Base-by-base conservation (phyloP, 2,329 filamentous ascomycete genomes). In the Podosphaera xanthii region DNA sequence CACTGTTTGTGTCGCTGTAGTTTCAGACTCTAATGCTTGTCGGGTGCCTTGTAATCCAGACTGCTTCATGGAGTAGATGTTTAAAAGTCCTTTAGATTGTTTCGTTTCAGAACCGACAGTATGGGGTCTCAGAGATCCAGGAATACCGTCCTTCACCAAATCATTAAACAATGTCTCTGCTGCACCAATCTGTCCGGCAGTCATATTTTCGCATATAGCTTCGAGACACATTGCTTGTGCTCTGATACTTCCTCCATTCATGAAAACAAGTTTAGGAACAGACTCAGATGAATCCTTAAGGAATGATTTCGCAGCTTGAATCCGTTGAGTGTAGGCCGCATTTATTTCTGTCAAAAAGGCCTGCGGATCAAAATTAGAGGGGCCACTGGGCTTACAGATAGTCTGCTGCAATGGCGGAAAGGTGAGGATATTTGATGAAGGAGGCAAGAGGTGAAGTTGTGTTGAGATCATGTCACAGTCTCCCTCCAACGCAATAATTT, bases 401-500 rank as follows among this genome's bases (percentile, higher is more conserved):
- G 58, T 59, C 31, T 65, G 59, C 4, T 61, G 58, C 1, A 67
- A 59, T 4, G 64, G 57, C 0, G 80, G 79, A 1, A 84, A 70
- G 42, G 82, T 73, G 33, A 82, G 68, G 44, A 83, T 75, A 60
- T 81, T 76, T 0, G 76, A 69, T 1, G 79, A 83, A 2, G 73
- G 74, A 7, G 81, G 81, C 9, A 84, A 73, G 2, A 83, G 72
- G 54, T 75, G 75, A 46, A 83, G 70, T 64, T 84, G 81, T 2
- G 78, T 81, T 33, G 76, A 75, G 36, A 83, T 72, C 36, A 73
- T 70, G 53, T 81, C 75, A 33, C 69, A 64, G 38, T 77, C 72
- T 4, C 81, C 81, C 65, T 83, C 81, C 59, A 84, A 75, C 62
- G 80, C 78, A 58, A 84, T 73, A 58, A 83, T 69, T 65, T 73